Percentiles rank a stretch among this genome's conserved stretches.
Conservation (phyloP, 2,329 filamentous ascomycete species). For the Pseudofabraea citricarpa region DNA sequence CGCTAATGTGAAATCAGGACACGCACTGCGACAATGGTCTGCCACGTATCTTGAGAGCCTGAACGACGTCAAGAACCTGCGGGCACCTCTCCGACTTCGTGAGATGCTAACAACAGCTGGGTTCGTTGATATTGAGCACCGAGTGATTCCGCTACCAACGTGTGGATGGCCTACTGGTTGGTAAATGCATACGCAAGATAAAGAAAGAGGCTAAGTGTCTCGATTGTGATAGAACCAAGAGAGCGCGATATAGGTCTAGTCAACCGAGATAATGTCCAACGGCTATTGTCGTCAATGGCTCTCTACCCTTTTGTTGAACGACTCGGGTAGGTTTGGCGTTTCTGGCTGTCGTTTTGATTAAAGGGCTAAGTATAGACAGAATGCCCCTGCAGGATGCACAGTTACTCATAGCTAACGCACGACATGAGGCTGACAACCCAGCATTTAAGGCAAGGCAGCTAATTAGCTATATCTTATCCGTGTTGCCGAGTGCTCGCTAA, state of each 20-base stretch:
- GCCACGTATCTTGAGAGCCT: slow-evolving; percentile 56
- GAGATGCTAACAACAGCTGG: slow-evolving; percentile 40
- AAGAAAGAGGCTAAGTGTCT: no score
- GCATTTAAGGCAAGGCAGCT: slow-evolving; percentile 46
- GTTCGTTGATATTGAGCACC: slow-evolving; percentile 62
- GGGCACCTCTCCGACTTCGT: slow-evolving; percentile 53
- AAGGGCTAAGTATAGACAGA: slow-evolving; percentile 27
- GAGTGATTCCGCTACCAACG: slow-evolving; percentile 62
- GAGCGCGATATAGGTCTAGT: slow-evolving; percentile 47
- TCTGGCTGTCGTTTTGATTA: slow-evolving; percentile 7
- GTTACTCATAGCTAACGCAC: slow-evolving; percentile 50
- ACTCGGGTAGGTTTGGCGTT: slow-evolving; percentile 13
- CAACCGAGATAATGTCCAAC: slow-evolving; percentile 50
- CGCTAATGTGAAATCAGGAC: slow-evolving; percentile 34
- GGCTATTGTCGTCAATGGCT: slow-evolving; percentile 49
- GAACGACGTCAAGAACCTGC: slow-evolving; percentile 60
- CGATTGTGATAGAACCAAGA: slow-evolving; percentile 45
- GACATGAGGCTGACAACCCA: slow-evolving; percentile 46
- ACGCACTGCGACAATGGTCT: slow-evolving; percentile 66
- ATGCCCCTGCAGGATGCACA: slow-evolving; percentile 56
- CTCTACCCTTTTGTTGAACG: slow-evolving; percentile 47
- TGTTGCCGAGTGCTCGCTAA: slow-evolving; percentile 12
- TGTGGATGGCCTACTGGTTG: slow-evolving; percentile 65
- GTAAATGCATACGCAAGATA: no score
- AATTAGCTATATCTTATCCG: not conserved